phyloP scores from a whole-genome alignment of 768 basidiomycete species.

The Lentinula guzmanii region DNA sequence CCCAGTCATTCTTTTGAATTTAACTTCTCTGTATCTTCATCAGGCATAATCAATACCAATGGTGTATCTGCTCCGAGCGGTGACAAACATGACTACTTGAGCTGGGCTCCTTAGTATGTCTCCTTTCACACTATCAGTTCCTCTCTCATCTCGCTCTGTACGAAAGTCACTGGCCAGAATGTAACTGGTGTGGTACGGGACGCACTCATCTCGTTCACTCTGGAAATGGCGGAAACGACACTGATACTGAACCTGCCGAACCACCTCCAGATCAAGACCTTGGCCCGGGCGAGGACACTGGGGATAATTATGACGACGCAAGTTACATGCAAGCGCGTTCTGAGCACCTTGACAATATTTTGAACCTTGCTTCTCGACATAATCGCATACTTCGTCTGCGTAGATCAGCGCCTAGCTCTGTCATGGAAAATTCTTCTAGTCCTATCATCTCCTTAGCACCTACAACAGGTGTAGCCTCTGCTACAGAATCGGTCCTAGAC shows the following conservation, averaged over 20 bases:
- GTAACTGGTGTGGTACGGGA: constrained; percentile 39
- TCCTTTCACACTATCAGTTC: background rate
- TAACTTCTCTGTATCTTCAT: background rate
- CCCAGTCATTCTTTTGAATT: background rate
- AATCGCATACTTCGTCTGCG: constrained; percentile 10
- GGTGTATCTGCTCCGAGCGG: constrained; percentile 27
- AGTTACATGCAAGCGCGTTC: background rate
- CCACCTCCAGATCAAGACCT: constrained; percentile 7
- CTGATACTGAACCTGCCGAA: constrained; percentile 12
- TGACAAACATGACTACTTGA: constrained; percentile 43
- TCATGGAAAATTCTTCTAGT: background rate
- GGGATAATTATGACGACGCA: background rate
- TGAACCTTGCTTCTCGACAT: background rate
- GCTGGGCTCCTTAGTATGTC: constrained; percentile 54
- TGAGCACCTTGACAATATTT: background rate
- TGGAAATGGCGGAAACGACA: background rate
- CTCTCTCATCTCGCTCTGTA: background rate
- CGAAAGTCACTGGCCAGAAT: constrained; percentile 47
- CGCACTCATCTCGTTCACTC: constrained; percentile 20
- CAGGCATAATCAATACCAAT: constrained; percentile 35
- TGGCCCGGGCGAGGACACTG: constrained; percentile 3
- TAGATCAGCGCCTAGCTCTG: background rate
- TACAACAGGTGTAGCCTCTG: background rate
- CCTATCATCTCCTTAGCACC: background rate
- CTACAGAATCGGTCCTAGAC: background rate